phyloP scores from a whole-genome alignment of 2,329 filamentous ascomycete species.

The Trichoderma polysporum region DNA sequence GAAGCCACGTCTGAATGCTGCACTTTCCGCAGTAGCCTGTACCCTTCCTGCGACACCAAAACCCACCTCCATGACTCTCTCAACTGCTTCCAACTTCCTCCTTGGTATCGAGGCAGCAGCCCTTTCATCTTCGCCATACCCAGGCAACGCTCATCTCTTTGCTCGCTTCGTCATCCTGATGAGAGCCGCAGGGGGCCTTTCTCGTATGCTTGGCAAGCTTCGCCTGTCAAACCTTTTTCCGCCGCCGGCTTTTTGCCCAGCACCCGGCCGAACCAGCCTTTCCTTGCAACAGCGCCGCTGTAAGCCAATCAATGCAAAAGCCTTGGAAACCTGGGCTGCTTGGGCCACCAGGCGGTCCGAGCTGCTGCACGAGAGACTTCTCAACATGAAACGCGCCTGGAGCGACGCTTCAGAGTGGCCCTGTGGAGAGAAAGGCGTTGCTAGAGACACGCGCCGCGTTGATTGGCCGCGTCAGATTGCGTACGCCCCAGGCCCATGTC shows the following conservation, averaged over 20 bases:
- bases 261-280: not conserved
- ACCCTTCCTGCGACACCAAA: not conserved
- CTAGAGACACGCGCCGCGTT: conserved; percentile 35
- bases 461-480: conserved; percentile 23
- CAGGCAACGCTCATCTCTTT: not conserved
- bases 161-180: not conserved
- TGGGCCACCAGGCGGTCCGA: not conserved
- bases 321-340: not conserved
- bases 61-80: not conserved
- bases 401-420: conserved; percentile 31
- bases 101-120: not conserved
- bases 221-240: conserved; percentile 14
- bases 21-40: not conserved
- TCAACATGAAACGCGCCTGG: conserved; percentile 52
- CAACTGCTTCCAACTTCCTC: not conserved
- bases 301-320: not conserved
- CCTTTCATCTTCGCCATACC: not conserved
- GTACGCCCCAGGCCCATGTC: conserved; percentile 25
- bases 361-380: conserved; percentile 28
- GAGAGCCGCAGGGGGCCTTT: not conserved
- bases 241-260: not conserved
- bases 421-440: conserved; percentile 30
- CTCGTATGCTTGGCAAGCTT: not conserved
- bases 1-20: not conserved
- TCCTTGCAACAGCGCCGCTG: not conserved